Evolutionary conservation across 2,329 filamentous ascomycete species (phyloP).

Genomic region (Trichoderma sp.): DNA sequence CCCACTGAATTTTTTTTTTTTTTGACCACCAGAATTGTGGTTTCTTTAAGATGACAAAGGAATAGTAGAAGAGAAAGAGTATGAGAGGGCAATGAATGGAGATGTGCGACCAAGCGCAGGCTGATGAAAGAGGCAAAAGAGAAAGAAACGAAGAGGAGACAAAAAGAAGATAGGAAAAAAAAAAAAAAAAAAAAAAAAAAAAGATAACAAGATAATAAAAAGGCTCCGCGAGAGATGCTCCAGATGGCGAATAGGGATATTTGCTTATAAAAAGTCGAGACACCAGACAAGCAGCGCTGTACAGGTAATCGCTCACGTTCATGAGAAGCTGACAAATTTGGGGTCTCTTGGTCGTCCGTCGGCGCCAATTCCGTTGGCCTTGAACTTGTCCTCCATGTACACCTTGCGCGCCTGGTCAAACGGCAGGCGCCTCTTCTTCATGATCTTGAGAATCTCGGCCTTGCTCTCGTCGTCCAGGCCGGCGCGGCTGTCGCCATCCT

Average conservation of each 20-base stretch:
- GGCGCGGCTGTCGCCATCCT: slow-evolving; percentile 70
- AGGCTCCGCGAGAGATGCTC: not conserved
- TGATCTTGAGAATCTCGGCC: slow-evolving; percentile 78
- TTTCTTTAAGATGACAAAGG: not conserved
- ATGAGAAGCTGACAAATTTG: slow-evolving; percentile 86
- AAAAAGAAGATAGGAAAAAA: not conserved
- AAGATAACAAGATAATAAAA: not conserved
- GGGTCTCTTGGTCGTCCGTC: slow-evolving; percentile 88
- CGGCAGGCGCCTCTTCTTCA: slow-evolving; percentile 76
- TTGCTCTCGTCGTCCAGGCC: slow-evolving; percentile 82
- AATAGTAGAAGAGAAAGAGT: not conserved
- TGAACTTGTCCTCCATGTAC: slow-evolving; percentile 82
- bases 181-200: not conserved
- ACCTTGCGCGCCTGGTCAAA: slow-evolving; percentile 90
- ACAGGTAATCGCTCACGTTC: slow-evolving; percentile 15
- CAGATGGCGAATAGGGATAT: not conserved
- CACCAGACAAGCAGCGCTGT: not conserved
- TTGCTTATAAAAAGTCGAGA: not conserved
- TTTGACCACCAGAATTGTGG: not conserved
- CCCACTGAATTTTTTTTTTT: not conserved
- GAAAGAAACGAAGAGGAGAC: not conserved
- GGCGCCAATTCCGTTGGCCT: slow-evolving; percentile 79
- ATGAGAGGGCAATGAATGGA: not conserved
- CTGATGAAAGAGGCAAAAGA: not conserved
- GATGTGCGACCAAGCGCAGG: slow-evolving; percentile 1